phyloP scores from a whole-genome alignment of 306 rosid species.

The Quercus robur region DNA sequence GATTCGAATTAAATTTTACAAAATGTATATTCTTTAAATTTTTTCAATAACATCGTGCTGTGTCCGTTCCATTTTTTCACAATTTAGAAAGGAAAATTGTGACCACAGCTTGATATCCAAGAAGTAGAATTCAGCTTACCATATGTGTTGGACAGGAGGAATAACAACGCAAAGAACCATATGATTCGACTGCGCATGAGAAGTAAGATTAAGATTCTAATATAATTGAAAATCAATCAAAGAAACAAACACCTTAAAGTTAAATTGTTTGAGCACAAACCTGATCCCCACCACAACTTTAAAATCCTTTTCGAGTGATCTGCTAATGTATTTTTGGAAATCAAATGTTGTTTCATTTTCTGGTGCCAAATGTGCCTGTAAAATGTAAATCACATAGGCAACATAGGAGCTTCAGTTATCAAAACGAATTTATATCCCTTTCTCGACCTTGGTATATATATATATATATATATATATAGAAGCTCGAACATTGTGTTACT shows the following conservation, averaged over 20 bases:
- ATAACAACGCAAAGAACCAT: constrained; percentile 73
- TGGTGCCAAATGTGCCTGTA: constrained; percentile 73
- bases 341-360: constrained; percentile 56
- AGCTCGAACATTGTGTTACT: neutral
- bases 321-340: constrained; percentile 68
- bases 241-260: neutral
- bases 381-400: constrained; percentile 23
- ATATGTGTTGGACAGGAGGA: constrained; percentile 52
- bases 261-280: constrained; percentile 25
- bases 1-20: no score
- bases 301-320: constrained; percentile 89
- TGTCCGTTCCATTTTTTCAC: no score
- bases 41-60: no score
- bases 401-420: neutral
- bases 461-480: neutral
- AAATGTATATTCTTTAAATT: no score
- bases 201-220: neutral
- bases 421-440: neutral
- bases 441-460: neutral
- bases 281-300: constrained; percentile 78
- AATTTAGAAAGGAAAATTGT: neutral
- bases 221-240: constrained; percentile 3
- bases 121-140: constrained; percentile 38
- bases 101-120: no score
- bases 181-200: constrained; percentile 63